Evolutionary conservation across 768 basidiomycete species (phyloP), one percentile per base, ranked within the genome.

Genomic region (Leucocoprinus sp.): DNA sequence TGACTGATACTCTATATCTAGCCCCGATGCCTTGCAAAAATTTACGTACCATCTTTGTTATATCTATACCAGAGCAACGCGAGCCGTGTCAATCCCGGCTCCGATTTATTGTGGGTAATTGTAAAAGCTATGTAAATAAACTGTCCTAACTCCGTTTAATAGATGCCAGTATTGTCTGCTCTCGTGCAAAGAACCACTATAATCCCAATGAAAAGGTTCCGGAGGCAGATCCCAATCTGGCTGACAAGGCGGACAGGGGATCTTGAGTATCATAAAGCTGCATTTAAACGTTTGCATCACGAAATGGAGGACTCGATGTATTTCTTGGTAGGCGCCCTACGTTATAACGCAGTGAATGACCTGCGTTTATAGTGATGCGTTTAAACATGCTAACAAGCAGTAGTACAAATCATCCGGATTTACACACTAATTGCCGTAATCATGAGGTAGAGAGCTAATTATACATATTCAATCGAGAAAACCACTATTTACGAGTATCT

Each of bases 51-150:
- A 79, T 0, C 64, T 88, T 0, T 88, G 86, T 55, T 82, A 88
- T 37, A 77, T 84, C 2, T 88, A 85, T 42, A 82, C 84, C 0
- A 71, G 84, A 0, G 69, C 84, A 0, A 87, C 85, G 0, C 78
- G 85, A 7, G 82, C 82, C 0, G 86, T 88, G 0, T 88, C 86
- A 0, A 86, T 88, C 37, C 85, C 85, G 0, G 84, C 85, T 0
- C 85, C 85, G 0, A 82, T 86, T 0, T 87, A 87, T 52, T 87
- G 84, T 86, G 54, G 54, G 78, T 54, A 4, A 19, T 38, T 5
- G 4, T 5, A 4, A 12, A 4, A 12, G 4, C 31, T 5, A 8
- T 4, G 14, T 12, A 11, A 8, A 11, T 14, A 14, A 12, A 14
- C 3, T 7, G 4, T 3, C 31, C 14, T 31, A 31, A 19, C 8